Conservation (phyloP, 2,329 filamentous ascomycete genomes). For the Penicillium sp. region DNA sequence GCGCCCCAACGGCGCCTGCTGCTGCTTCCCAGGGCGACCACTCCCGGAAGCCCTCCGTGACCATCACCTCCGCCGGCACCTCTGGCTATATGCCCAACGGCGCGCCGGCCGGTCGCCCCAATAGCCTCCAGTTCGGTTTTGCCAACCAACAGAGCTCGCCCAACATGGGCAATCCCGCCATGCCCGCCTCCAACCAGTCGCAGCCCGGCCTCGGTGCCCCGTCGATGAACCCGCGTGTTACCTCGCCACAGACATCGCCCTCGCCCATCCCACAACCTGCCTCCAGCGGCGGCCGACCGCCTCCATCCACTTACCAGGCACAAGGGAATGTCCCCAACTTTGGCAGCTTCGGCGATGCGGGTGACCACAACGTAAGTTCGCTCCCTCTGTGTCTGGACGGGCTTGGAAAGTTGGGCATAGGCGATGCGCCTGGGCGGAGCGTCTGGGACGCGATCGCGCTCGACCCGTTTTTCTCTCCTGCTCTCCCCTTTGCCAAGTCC, state of each 20-base stretch:
- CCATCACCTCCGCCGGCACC: constrained; percentile 80
- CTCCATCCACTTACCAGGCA: constrained; percentile 70
- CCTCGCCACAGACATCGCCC: constrained; percentile 82
- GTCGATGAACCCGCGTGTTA: constrained; percentile 66
- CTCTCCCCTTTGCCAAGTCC: constrained; percentile 4
- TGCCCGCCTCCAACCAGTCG: constrained; percentile 41
- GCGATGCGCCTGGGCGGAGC: not conserved
- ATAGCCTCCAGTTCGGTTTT: constrained; percentile 75
- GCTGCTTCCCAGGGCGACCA: constrained; percentile 61
- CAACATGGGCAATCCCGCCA: constrained; percentile 61
- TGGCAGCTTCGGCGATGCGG: constrained; percentile 72
- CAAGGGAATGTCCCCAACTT: constrained; percentile 72
- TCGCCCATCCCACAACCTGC: constrained; percentile 89
- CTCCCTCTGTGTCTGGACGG: not conserved
- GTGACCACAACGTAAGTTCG: constrained; percentile 65
- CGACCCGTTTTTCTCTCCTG: constrained; percentile 13
- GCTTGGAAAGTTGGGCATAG: not conserved
- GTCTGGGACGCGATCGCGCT: constrained; percentile 7
- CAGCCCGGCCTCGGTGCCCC: constrained; percentile 44
- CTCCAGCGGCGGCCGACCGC: constrained; percentile 78
- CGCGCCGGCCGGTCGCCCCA: constrained; percentile 57
- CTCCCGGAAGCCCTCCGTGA: constrained; percentile 81
- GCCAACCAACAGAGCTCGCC: constrained; percentile 62
- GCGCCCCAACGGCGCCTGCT: constrained; percentile 47
- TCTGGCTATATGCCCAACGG: constrained; percentile 76